These are phyloP conservation scores for Lagenidium giganteum DNA, from an alignment of 352 stramenopile species.

Conservation along the genomic window DNA sequence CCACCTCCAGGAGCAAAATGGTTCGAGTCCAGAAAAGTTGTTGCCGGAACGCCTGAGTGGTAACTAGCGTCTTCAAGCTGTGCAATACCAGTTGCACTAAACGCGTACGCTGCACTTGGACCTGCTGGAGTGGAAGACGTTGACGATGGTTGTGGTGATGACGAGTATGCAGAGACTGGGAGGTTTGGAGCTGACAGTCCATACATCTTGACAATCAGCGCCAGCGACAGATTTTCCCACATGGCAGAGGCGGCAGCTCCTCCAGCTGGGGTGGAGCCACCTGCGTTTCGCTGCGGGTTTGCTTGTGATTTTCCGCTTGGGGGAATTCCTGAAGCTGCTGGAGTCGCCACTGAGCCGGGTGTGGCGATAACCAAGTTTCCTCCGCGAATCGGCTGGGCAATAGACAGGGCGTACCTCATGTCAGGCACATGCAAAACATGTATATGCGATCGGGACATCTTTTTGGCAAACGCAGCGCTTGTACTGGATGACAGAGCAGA, in stretches of 20 bases:
- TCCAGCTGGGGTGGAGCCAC: no score
- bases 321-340: constrained; percentile 13
- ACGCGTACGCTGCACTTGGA: no score
- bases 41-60: no score
- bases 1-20: constrained; percentile 47
- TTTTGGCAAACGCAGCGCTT: constrained; percentile 49
- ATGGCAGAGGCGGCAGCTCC: constrained; percentile 23
- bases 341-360: constrained; percentile 12
- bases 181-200: constrained; percentile 68
- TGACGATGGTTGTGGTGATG: constrained; percentile 13
- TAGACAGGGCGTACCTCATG: constrained; percentile 58
- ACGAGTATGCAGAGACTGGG: constrained; percentile 37
- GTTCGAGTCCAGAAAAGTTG: constrained; percentile 47
- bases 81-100: no score
- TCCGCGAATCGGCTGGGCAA: constrained; percentile 37
- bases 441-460: constrained; percentile 53
- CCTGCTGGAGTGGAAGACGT: constrained; percentile 9
- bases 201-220: constrained; percentile 81
- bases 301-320: background rate
- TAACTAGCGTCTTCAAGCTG: no score
- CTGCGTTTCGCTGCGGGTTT: background rate
- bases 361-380: constrained; percentile 35
- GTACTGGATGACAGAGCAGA: constrained; percentile 3
- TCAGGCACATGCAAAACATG: constrained; percentile 57
- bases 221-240: constrained; percentile 73